Base-by-base conservation (phyloP, 768 basidiomycete species). In the Chiua virens region DNA sequence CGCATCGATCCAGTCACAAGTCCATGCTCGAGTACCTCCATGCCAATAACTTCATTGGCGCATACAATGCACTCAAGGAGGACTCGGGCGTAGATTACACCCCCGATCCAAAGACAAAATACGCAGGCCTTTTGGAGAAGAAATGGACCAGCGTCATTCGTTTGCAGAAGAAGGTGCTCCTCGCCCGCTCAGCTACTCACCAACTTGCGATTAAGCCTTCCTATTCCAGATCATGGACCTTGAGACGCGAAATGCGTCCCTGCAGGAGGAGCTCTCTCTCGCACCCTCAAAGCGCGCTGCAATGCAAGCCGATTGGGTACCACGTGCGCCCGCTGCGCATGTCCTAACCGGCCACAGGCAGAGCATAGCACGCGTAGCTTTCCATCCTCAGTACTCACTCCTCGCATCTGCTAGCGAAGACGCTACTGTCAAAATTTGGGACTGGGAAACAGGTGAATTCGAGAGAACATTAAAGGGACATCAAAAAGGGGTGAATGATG, bases 91-190 rank as follows among this genome's bases (percentile, higher is more conserved):
- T 79, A 23, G 82, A 85, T 53, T 89, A 87, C 66, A 76, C 79
- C 4, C 89, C 89, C 15, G 93, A 96, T 75, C 83, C 91, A 21
- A 92, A 89, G 66, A 84, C 91, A 45, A 88, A 90, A 67, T 87
- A 85, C 62, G 84, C 85, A 2, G 94, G 93, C 1, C 73, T 98
- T 50, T 73, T 98, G 53, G 95, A 92, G 76, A 96, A 96, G 85
- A 98, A 98, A 71, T 98, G 95, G 95, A 96, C 92, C 43, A 91
- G 88, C 64, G 92, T 97, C 30, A 95, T 98, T 52, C 81, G 95
- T 58, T 71, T 98, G 67, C 95, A 98, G 75, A 92, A 95, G 79
- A 96, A 95, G 85, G 92, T 87, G 39, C 54, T 56, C 63, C 59
- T 34, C 40, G 34, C 42, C 38, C 40, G 54, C 55, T 32, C 23